These are phyloP conservation scores for Stygiomarasmius scandens DNA, from an alignment of 1,284 basidiomycete species.

Conservation along the genomic window DNA sequence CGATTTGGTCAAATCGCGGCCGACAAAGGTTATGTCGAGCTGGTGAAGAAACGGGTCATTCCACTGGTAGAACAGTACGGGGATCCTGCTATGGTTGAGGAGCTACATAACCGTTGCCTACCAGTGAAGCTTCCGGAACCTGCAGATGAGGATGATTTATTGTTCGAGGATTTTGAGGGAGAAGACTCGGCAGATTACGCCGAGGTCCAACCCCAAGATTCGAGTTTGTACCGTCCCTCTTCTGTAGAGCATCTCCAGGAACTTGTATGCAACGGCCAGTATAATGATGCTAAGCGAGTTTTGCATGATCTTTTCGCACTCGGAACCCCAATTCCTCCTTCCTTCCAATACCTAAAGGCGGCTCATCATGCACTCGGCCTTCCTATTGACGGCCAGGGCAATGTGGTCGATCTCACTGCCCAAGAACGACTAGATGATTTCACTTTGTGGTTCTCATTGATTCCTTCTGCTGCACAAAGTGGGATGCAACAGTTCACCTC, in stretches of 20 bases:
- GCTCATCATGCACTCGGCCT: conserved; percentile 25
- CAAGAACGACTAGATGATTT: conserved; percentile 22
- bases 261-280: conserved; percentile 24
- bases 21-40: conserved; percentile 9
- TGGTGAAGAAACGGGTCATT: conserved; percentile 4
- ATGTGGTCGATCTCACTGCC: background rate
- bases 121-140: conserved; percentile 33
- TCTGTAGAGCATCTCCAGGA: conserved; percentile 24
- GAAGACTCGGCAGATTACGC: conserved; percentile 26
- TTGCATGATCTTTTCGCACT: conserved; percentile 34
- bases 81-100: conserved; percentile 9
- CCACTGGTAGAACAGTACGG: background rate
- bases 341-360: conserved; percentile 29
- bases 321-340: conserved; percentile 27
- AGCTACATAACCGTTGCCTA: conserved; percentile 22
- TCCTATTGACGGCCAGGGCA: conserved; percentile 10
- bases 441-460: conserved; percentile 33
- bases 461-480: conserved; percentile 22
- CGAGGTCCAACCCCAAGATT: conserved; percentile 17
- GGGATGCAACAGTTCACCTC: conserved; percentile 15
- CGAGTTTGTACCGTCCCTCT: conserved; percentile 11
- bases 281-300: conserved; percentile 33
- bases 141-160: conserved; percentile 18
- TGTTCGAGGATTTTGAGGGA: background rate
- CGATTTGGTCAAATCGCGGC: conserved; percentile 5